A percentile compares a stretch with the other conserved stretches of the same genome.
These are phyloP conservation scores for Sanghuangporus baumii DNA, from an alignment of 1,284 basidiomycete genomes.

Conservation along the genomic window DNA sequence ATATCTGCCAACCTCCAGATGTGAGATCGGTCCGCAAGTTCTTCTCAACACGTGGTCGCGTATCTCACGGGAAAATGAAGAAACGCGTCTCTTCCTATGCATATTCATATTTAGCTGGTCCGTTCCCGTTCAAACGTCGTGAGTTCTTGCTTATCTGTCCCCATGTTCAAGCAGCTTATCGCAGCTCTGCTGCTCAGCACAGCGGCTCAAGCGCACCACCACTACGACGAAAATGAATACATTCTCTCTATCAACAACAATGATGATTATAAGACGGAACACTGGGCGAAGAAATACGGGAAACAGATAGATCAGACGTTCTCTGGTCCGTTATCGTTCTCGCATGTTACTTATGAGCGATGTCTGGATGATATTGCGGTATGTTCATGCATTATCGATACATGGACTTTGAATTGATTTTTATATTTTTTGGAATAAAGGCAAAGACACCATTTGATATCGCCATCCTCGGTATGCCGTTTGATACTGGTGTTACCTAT, in stretches of 20 bases:
- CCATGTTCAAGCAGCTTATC: slow-evolving; percentile 11
- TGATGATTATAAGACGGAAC: slow-evolving; percentile 20
- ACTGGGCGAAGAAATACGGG: slow-evolving; percentile 68
- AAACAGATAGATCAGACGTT: slow-evolving; percentile 63
- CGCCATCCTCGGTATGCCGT: slow-evolving; percentile 75
- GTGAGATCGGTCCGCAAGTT: too few species aligned
- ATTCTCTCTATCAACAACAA: background rate
- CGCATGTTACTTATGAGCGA: slow-evolving; percentile 63
- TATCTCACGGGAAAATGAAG: background rate
- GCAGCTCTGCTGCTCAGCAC: background rate
- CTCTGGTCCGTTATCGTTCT: slow-evolving; percentile 69
- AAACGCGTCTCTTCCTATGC: background rate
- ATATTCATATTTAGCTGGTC: too few species aligned
- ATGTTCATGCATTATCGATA: background rate
- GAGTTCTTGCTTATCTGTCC: background rate
- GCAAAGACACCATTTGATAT: slow-evolving; percentile 50
- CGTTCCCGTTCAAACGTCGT: background rate
- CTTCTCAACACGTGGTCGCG: background rate
- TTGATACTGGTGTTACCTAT: slow-evolving; percentile 70
- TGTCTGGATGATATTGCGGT: slow-evolving; percentile 51
- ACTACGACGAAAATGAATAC: slow-evolving; percentile 1
- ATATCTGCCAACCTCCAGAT: too few species aligned
- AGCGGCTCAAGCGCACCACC: slow-evolving; percentile 1
- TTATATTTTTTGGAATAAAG: background rate
- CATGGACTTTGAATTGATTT: background rate